phyloP scores from a whole-genome alignment of 2,329 filamentous ascomycete genomes.

The Celoporthe dispersa region DNA sequence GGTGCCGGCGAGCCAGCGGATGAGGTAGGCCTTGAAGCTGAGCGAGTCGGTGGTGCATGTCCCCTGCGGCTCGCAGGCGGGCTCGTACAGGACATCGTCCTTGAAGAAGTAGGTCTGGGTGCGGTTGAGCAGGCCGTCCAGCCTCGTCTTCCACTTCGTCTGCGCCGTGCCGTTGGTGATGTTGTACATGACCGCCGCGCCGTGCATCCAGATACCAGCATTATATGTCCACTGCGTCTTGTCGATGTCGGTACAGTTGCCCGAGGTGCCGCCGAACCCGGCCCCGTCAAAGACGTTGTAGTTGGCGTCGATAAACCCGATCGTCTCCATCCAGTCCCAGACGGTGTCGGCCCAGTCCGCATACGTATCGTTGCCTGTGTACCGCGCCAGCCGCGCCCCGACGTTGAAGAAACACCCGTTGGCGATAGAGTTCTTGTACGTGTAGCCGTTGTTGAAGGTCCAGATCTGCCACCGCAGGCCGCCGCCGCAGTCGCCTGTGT shows the following conservation, averaged over 20 bases:
- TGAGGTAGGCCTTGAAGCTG: constrained; percentile 62
- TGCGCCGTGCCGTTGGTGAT: constrained; percentile 55
- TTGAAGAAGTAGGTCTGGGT: constrained; percentile 55
- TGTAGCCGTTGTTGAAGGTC: constrained; percentile 77
- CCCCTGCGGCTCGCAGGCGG: constrained; percentile 52
- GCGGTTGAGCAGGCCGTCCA: constrained; percentile 57
- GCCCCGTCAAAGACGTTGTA: constrained; percentile 55
- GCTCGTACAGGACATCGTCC: constrained; percentile 62
- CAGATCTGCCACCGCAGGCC: constrained; percentile 87
- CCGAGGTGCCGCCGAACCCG: constrained; percentile 39
- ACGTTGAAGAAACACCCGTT: constrained; percentile 55
- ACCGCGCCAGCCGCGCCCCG: constrained; percentile 63
- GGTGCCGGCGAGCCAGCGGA: constrained; percentile 52
- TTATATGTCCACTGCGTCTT: constrained; percentile 57
- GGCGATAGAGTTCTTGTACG: constrained; percentile 53
- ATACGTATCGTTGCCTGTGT: constrained; percentile 68
- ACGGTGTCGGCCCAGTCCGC: constrained; percentile 60
- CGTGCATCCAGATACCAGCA: constrained; percentile 51
- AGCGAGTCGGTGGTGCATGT: constrained; percentile 59
- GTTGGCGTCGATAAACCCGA: constrained; percentile 49
- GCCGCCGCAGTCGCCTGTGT: constrained; percentile 64
- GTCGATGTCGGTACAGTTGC: constrained; percentile 50
- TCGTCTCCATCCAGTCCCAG: constrained; percentile 56
- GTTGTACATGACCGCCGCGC: constrained; percentile 46
- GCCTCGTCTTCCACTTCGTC: constrained; percentile 58